A percentile compares a stretch with the other conserved stretches of the same genome.
phyloP scores from a whole-genome alignment of 306 rosid genomes.

The Sindora glabra region DNA sequence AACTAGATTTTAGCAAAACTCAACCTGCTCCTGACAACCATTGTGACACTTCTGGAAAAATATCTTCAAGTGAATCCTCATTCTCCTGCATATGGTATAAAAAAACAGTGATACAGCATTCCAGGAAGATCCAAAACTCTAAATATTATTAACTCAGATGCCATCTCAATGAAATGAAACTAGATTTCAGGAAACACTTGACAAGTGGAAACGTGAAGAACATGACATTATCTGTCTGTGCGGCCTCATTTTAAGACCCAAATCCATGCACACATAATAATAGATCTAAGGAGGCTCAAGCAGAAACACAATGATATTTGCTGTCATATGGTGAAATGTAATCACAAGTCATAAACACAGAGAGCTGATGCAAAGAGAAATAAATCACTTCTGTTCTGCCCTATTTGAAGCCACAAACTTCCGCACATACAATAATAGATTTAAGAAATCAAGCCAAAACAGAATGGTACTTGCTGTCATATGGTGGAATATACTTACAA shows the following conservation, averaged over 20 bases:
- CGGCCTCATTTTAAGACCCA: neutral
- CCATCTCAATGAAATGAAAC: neutral
- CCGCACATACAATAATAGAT: neutral
- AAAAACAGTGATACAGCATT: slow-evolving; percentile 1
- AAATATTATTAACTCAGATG: neutral
- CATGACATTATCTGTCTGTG: neutral
- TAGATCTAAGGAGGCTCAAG: slow-evolving; percentile 6
- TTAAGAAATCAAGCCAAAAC: neutral
- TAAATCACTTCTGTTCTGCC: neutral
- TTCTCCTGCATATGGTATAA: slow-evolving; percentile 37
- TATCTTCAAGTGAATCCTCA: slow-evolving; percentile 37
- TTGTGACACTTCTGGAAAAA: slow-evolving; percentile 44
- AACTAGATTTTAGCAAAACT: slow-evolving; percentile 9
- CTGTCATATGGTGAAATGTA: neutral
- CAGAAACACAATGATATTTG: neutral
- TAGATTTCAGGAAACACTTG: neutral
- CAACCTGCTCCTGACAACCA: slow-evolving; percentile 66
- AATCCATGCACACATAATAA: neutral
- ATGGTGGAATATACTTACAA: slow-evolving; percentile 1
- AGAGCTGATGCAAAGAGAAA: too few species aligned
- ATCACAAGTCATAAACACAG: too few species aligned
- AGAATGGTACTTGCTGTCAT: neutral
- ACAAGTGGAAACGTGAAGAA: neutral
- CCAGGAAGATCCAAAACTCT: neutral
- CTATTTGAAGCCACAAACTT: neutral